phyloP scores from a whole-genome alignment of 805 yeast genomes.

The Yarrowia porcina region DNA sequence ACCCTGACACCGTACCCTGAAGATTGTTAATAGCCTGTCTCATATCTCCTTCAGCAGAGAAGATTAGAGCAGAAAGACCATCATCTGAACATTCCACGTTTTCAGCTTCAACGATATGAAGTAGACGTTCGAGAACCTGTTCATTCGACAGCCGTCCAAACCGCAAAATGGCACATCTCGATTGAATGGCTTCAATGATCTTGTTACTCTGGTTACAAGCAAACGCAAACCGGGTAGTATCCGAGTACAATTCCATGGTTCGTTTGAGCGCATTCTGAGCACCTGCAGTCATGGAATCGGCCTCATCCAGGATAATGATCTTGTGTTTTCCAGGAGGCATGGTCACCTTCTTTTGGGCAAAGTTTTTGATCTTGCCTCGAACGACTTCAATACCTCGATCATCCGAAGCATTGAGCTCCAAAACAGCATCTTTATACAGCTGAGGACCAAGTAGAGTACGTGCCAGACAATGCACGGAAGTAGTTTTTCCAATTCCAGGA shows the following conservation, averaged over 20 bases:
- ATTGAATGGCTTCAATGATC: conserved; percentile 93
- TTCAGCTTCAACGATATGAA: conserved; percentile 69
- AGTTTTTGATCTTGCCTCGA: conserved; percentile 86
- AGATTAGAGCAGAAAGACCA: conserved; percentile 87
- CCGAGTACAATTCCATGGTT: conserved; percentile 94
- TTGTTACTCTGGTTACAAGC: conserved; percentile 94
- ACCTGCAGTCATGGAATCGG: conserved; percentile 95
- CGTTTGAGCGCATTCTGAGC: conserved; percentile 93
- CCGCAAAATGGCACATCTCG: conserved; percentile 91
- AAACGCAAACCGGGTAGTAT: conserved; percentile 95
- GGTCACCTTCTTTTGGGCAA: conserved; percentile 90
- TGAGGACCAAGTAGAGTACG: conserved; percentile 71
- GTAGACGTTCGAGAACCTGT: conserved; percentile 72
- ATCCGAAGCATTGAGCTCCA: conserved; percentile 93
- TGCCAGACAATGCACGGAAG: conserved; percentile 88
- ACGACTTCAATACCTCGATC: conserved; percentile 98
- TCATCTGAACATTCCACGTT: conserved; percentile 76
- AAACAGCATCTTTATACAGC: conserved; percentile 67
- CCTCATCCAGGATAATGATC: conserved; percentile 90
- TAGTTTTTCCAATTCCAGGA: conserved; percentile 97
- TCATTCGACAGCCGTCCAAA: conserved; percentile 78
- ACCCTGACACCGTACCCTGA: conserved; percentile 92
- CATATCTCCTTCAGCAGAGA: conserved; percentile 98
- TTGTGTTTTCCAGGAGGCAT: conserved; percentile 89
- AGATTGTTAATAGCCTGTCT: conserved; percentile 94